Conservation (phyloP, 2,329 filamentous ascomycete genomes). For the Colletotrichum sojae region DNA sequence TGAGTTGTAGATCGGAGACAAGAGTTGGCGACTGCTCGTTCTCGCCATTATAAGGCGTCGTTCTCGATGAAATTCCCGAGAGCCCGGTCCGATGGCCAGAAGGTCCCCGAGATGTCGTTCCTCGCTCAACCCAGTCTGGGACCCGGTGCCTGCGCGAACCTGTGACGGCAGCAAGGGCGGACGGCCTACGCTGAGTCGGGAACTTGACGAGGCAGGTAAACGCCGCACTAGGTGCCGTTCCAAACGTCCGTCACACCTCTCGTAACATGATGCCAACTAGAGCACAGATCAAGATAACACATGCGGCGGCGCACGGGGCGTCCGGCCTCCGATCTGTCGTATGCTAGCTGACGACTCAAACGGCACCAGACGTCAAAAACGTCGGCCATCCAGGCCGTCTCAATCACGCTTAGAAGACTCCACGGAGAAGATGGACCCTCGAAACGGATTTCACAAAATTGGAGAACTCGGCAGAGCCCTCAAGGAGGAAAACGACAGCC, state of each 20-base stretch:
- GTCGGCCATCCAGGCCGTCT: too few species aligned
- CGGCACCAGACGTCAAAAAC: too few species aligned
- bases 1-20: conserved; percentile 3
- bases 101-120: too few species aligned
- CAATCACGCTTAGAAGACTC: too few species aligned
- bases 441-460: too few species aligned
- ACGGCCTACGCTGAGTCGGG: background rate
- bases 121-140: background rate
- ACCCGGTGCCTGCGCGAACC: background rate
- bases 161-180: background rate
- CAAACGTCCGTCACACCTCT: conserved; percentile 14
- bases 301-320: background rate
- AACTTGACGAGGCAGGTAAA: background rate
- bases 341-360: too few species aligned
- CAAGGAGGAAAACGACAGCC: too few species aligned
- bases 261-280: background rate
- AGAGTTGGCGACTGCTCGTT: conserved; percentile 5
- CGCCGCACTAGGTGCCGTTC: conserved; percentile 16
- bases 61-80: background rate
- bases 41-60: background rate
- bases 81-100: too few species aligned
- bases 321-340: too few species aligned
- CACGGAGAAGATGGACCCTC: too few species aligned
- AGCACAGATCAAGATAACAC: background rate
- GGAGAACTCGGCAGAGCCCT: too few species aligned